Evolutionary conservation across 257 asterid species (phyloP), one percentile per base, ranked within the genome.

Genomic region (Solanum pinnatisectum): DNA sequence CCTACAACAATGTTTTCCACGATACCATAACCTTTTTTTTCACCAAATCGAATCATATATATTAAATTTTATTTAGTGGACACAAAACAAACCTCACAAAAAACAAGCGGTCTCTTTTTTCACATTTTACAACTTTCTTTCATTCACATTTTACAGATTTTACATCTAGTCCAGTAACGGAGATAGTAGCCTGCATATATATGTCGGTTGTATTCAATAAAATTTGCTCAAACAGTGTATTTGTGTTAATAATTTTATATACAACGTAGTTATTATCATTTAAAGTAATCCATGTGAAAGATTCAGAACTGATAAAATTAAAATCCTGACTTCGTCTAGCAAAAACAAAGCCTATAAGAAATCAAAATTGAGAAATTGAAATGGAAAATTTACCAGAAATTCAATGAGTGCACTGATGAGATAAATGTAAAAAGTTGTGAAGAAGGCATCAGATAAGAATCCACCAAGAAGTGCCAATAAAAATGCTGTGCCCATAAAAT

Each of bases 401-500:
- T 96, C 95, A 35, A 93, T 88, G 1, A 91, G 10, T 1, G 98
- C 97, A 60, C 96, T 92, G 74, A 93, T 83, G 86, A 93, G 67
- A 90, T 94, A 95, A 84, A 96, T 92, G 63, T 88, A 84, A 59
- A 92, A 97, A 85, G 98, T 92, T 49, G 96, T 95, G 96, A 91
- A 92, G 91, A 94, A 93, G 3, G 99, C 98, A 87, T 97, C 99
- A 1, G 98, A 96, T 20, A 96, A 87, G 89, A 97, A 96, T 32
- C 99, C 99, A 16, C 98, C 99, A 14, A 97, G 94, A 2, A 97
- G 94, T 2, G 99, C 98, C 10, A 96, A 92, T 9, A 95, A 94
- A 70, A 96, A 96, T 33, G 99, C 98, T 2, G 98, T 96, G 37
- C 99, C 99, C 99, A 96, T 96, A 82, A 95, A 96, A 92, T 95